A percentile compares a stretch with the other conserved stretches of the same genome.
These are phyloP conservation scores for Cordyceps cicadae DNA, from an alignment of 2,329 filamentous ascomycete genomes.

Conservation along the genomic window DNA sequence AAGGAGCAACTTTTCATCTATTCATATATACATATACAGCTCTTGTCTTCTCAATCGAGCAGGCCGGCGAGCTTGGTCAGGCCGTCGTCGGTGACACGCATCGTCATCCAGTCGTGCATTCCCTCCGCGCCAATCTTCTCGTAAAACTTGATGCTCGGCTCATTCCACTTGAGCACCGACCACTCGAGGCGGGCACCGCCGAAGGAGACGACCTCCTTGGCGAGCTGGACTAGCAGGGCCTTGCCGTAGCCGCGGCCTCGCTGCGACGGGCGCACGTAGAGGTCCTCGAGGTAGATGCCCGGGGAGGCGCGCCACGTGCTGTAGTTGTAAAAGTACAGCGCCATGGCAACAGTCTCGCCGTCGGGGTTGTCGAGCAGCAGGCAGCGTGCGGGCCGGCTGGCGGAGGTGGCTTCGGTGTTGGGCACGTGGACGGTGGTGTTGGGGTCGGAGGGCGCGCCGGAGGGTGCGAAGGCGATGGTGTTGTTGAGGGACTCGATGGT, in stretches of 20 bases:
- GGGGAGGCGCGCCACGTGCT: conserved; percentile 83
- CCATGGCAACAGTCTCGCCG: conserved; percentile 59
- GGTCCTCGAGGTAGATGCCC: conserved; percentile 87
- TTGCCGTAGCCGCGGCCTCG: conserved; percentile 75
- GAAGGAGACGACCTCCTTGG: conserved; percentile 67
- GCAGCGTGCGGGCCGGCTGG: conserved; percentile 62
- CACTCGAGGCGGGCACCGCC: conserved; percentile 75
- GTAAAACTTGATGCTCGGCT: conserved; percentile 84
- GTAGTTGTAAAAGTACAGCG: conserved; percentile 92
- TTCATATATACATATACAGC: neutral
- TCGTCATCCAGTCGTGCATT: conserved; percentile 65
- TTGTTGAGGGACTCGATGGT: conserved; percentile 63
- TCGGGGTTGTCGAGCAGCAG: conserved; percentile 53
- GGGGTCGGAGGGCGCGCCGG: conserved; percentile 31
- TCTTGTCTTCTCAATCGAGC: conserved; percentile 17
- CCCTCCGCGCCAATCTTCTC: conserved; percentile 57
- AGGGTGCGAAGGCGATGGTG: conserved; percentile 70
- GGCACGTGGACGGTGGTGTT: conserved; percentile 28
- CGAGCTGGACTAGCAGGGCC: conserved; percentile 63
- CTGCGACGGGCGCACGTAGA: conserved; percentile 68
- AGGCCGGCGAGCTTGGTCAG: conserved; percentile 51
- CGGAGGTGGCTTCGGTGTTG: conserved; percentile 45
- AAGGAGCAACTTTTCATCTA: neutral
- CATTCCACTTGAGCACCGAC: conserved; percentile 89
- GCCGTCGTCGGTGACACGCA: conserved; percentile 63